Evolutionary conservation across 495 filamentous ascomycete genomes (phyloP), one percentile per base, ranked within the genome.

Genomic region (Penicillium salamii): DNA sequence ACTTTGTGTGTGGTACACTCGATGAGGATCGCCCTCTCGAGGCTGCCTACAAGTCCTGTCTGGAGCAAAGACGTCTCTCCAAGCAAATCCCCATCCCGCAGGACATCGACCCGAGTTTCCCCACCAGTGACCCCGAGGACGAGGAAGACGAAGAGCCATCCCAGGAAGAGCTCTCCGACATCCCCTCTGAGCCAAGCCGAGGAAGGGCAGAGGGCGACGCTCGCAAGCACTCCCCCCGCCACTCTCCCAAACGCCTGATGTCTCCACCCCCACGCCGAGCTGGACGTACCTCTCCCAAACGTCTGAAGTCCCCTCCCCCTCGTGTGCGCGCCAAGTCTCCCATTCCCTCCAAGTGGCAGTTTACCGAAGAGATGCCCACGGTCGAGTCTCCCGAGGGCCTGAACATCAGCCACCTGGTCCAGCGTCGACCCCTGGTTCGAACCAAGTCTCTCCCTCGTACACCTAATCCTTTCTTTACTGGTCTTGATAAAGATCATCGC

Each of bases 71-170:
- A 31, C 87, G 86, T 49, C 83, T 84, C 34, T 84, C 83, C 45
- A 96, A 90, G 68, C 88, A 88, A 49, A 80, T 83, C 47, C 57
- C 75, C 21, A 87, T 89, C 20, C 91, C 93, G 34, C 93, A 97
- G 55, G 95, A 98, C 56, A 97, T 98, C 51, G 93, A 98, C 61
- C 93, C 93, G 8, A 95, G 89, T 63, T 97, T 97, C 62, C 93
- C 93, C 0, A 90, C 90, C 7, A 95, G 91, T 1, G 93, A 97
- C 53, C 86, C 85, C 0, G 92, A 96, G 53, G 87, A 93, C 49
- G 79, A 91, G 7, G 81, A 87, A 19, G 87, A 91, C 48, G 81
- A 88, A 12, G 78, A 89, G 19, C 71, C 81, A 32, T 68, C 71
- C 11, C 71, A 80, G 37, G 77, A 80, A 8, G 76, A 75, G 32